Conservation (phyloP, 768 basidiomycete species). For the Psilocybe tampanensis region DNA sequence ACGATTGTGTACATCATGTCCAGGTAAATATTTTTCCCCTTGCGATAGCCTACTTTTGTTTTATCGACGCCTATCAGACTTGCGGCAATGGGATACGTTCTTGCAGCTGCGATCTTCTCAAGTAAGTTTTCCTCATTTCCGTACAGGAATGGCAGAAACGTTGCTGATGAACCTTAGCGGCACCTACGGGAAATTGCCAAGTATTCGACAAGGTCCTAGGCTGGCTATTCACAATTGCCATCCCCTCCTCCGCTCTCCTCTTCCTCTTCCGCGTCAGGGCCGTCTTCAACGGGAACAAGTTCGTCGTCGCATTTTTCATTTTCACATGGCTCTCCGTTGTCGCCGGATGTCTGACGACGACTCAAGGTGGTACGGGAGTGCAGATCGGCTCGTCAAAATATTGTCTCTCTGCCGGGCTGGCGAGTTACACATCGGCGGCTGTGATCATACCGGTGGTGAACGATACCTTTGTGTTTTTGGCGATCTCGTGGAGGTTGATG, state of each 20-base stretch:
- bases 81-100: constrained; percentile 7
- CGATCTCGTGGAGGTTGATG: constrained; percentile 1
- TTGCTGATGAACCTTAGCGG: not conserved
- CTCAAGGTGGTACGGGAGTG: constrained; percentile 15
- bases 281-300: constrained; percentile 17
- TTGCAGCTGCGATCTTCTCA: constrained; percentile 7
- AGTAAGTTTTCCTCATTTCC: not conserved
- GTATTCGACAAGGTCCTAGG: not conserved
- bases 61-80: not conserved
- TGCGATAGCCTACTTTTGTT: not conserved
- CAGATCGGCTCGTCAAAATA: constrained; percentile 20
- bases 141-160: not conserved
- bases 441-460: not conserved
- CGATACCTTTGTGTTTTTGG: constrained; percentile 1
- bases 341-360: constrained; percentile 21
- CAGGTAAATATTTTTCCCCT: constrained; percentile 9
- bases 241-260: constrained; percentile 22
- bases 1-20: constrained; percentile 26
- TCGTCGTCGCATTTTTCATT: constrained; percentile 21
- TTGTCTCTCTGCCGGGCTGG: not conserved
- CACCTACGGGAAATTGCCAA: not conserved
- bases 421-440: not conserved
- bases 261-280: constrained; percentile 27
- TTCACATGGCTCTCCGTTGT: constrained; percentile 28
- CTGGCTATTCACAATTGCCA: constrained; percentile 6